These are phyloP conservation scores for Lasiodiplodia theobromae DNA, from an alignment of 2,329 filamentous ascomycete species.

Conservation along the genomic window DNA sequence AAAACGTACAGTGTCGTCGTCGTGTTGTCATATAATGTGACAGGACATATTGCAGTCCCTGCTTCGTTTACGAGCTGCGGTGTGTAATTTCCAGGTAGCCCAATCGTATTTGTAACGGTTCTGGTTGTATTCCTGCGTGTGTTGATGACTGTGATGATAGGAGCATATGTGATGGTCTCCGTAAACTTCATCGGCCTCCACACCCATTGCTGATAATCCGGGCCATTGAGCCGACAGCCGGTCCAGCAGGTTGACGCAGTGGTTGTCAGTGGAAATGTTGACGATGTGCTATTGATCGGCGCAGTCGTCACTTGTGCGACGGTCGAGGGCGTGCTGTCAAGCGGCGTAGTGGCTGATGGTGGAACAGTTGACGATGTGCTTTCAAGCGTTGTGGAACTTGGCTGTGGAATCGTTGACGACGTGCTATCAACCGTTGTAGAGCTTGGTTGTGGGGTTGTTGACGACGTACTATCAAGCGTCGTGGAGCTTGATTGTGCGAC, in stretches of 20 bases:
- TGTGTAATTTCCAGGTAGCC: neutral
- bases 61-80: neutral
- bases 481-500: too few relatives aligned
- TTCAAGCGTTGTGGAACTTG: too few relatives aligned
- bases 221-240: neutral
- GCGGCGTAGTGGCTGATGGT: neutral
- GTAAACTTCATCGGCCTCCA: constrained; percentile 7
- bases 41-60: neutral
- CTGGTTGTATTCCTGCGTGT: constrained; percentile 3
- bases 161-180: constrained; percentile 1
- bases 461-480: too few relatives aligned
- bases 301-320: neutral
- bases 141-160: neutral
- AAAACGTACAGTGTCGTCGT: neutral
- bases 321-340: neutral
- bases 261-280: neutral
- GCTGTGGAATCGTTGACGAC: too few relatives aligned
- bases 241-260: constrained; percentile 1
- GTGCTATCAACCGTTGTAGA: too few relatives aligned
- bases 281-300: neutral
- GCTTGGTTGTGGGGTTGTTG: too few relatives aligned
- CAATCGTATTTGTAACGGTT: constrained; percentile 1
- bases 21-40: constrained; percentile 2
- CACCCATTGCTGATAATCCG: constrained; percentile 2
- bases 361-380: neutral